Evolutionary conservation across 2,329 filamentous ascomycete genomes (phyloP).

Genomic region (Sporothrix dimorphospora): DNA sequence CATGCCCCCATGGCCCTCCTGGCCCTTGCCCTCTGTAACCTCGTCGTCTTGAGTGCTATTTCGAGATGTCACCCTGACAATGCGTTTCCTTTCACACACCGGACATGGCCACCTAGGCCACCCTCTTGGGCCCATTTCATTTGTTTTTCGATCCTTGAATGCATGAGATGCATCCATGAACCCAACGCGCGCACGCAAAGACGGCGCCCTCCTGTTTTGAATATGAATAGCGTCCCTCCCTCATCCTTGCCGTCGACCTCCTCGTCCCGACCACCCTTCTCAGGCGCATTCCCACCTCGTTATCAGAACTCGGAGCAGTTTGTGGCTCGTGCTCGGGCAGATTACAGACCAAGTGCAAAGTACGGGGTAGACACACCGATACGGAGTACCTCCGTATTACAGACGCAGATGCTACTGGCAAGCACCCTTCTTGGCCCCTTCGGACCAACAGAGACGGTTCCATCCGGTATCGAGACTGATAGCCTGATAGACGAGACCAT

Average conservation of each 20-base stretch:
- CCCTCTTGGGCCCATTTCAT: not conserved
- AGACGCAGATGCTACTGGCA: not conserved
- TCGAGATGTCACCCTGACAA: conserved; percentile 3
- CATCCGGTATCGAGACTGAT: conserved; percentile 14
- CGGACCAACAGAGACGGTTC: not conserved
- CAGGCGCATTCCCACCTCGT: not conserved
- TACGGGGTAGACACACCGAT: not conserved
- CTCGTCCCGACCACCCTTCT: not conserved
- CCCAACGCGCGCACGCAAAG: not conserved
- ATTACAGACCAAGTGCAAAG: not conserved
- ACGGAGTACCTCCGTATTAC: not conserved
- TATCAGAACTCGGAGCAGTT: conserved; percentile 1
- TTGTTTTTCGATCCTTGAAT: not conserved
- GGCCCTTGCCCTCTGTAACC: not conserved
- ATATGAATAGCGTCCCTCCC: not conserved
- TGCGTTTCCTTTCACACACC: not conserved
- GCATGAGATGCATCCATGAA: not conserved
- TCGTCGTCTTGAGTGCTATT: not conserved
- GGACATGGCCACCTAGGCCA: not conserved
- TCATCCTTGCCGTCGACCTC: not conserved
- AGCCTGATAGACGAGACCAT: conserved; percentile 12
- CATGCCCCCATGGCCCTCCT: not conserved
- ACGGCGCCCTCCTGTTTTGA: not conserved
- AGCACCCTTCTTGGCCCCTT: not conserved
- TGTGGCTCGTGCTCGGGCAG: conserved; percentile 6